phyloP scores from a whole-genome alignment of 805 yeast species.

The Wickerhamomyces canadensis region DNA sequence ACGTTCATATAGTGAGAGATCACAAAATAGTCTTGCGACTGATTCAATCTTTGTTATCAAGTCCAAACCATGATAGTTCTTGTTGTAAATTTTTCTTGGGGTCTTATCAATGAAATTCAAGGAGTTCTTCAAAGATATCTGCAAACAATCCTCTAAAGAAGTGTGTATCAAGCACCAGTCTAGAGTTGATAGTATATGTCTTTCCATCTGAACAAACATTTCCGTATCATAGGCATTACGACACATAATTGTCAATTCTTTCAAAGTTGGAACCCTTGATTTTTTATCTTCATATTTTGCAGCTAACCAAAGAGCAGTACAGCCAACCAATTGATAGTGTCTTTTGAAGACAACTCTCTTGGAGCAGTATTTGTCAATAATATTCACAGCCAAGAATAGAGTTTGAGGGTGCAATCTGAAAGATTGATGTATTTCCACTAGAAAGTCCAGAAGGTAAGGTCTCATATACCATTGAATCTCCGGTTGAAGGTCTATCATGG shows the following conservation, averaged over 20 bases:
- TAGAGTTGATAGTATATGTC: constrained; percentile 64
- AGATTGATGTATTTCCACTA: constrained; percentile 60
- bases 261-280: constrained; percentile 57
- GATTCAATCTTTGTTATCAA: constrained; percentile 9
- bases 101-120: constrained; percentile 11
- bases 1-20: constrained; percentile 45
- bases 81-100: constrained; percentile 15
- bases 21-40: constrained; percentile 47
- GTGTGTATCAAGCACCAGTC: constrained; percentile 47
- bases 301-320: constrained; percentile 86
- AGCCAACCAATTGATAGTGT: constrained; percentile 80
- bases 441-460: constrained; percentile 69
- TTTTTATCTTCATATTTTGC: constrained; percentile 70
- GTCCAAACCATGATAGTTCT: constrained; percentile 10
- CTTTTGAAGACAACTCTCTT: constrained; percentile 71
- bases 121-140: constrained; percentile 14
- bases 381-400: constrained; percentile 57
- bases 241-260: constrained; percentile 61
- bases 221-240: constrained; percentile 56
- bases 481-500: constrained; percentile 80
- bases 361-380: constrained; percentile 82
- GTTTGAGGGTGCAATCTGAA: constrained; percentile 60
- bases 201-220: constrained; percentile 74
- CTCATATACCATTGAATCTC: constrained; percentile 78
- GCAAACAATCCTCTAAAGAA: constrained; percentile 25